Evolutionary conservation across 2,329 filamentous ascomycete species (phyloP).

Genomic region (Colletotrichum tabaci): DNA sequence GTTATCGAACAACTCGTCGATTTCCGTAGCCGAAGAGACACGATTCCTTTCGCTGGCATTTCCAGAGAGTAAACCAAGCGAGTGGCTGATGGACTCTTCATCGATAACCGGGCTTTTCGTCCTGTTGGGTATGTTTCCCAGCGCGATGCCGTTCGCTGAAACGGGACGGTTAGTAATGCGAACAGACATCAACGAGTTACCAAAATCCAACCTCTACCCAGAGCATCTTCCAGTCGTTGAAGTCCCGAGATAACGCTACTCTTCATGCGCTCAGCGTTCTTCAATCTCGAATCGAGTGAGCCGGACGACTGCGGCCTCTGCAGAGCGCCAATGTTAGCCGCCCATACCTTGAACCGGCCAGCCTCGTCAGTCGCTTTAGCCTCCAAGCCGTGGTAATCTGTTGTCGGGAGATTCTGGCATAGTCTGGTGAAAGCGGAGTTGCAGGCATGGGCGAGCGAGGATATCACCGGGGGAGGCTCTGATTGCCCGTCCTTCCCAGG

Average conservation of each 20-base stretch:
- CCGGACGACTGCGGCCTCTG: not conserved
- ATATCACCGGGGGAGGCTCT: not conserved
- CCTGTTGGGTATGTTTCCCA: constrained; percentile 9
- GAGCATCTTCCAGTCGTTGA: not conserved
- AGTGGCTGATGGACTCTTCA: not conserved
- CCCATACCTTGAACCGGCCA: constrained; percentile 25
- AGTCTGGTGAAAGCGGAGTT: not conserved
- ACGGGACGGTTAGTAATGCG: not conserved
- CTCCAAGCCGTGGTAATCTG: not conserved
- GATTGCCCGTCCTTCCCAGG: not conserved
- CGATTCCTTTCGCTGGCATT: not conserved
- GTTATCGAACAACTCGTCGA: constrained; percentile 14
- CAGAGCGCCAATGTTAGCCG: constrained; percentile 14
- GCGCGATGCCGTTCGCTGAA: not conserved
- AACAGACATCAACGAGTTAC: not conserved
- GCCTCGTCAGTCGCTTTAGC: constrained; percentile 4
- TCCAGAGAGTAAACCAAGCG: not conserved
- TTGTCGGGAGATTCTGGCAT: not conserved
- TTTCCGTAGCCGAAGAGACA: not conserved
- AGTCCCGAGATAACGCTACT: not conserved
- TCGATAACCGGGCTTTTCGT: not conserved
- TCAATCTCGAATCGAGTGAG: constrained; percentile 12
- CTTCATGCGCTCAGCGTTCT: constrained; percentile 1
- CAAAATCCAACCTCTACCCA: not conserved
- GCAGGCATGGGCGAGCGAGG: not conserved